These are phyloP conservation scores for Pichia sp. DNA, from an alignment of 1,139 yeast genomes.

Conservation along the genomic window DNA sequence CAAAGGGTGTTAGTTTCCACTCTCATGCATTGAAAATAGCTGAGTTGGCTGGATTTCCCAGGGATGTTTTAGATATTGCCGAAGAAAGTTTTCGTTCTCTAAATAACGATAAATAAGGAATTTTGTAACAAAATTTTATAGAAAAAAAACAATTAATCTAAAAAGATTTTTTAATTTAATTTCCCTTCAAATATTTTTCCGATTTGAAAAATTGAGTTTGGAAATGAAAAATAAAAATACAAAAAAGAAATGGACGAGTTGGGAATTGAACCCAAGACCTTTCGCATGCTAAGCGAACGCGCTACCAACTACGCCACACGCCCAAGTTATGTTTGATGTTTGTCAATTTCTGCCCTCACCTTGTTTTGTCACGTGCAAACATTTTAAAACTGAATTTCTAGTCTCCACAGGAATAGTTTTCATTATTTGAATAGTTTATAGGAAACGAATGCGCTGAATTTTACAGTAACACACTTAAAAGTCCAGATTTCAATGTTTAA, in stretches of 20 bases:
- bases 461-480: no score
- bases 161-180: neutral
- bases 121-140: neutral
- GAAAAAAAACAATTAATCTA: neutral
- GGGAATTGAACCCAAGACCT: slow-evolving; percentile 71
- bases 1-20: slow-evolving; percentile 68
- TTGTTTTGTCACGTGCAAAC: no score
- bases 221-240: neutral
- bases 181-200: no score
- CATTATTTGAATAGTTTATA: no score
- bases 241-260: slow-evolving; percentile 51
- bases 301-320: slow-evolving; percentile 76
- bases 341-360: no score
- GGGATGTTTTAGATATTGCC: slow-evolving; percentile 54
- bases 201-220: neutral
- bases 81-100: slow-evolving; percentile 18
- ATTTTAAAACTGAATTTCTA: no score
- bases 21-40: slow-evolving; percentile 92
- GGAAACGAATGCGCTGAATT: no score
- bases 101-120: neutral
- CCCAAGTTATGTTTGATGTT: no score
- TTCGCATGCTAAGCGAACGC: slow-evolving; percentile 68
- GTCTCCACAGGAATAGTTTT: no score
- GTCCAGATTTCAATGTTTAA: no score
- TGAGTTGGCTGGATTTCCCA: slow-evolving; percentile 79